These are phyloP conservation scores for Macadamia tetraphylla DNA, from an alignment of 164 flowering plant species.

Conservation along the genomic window DNA sequence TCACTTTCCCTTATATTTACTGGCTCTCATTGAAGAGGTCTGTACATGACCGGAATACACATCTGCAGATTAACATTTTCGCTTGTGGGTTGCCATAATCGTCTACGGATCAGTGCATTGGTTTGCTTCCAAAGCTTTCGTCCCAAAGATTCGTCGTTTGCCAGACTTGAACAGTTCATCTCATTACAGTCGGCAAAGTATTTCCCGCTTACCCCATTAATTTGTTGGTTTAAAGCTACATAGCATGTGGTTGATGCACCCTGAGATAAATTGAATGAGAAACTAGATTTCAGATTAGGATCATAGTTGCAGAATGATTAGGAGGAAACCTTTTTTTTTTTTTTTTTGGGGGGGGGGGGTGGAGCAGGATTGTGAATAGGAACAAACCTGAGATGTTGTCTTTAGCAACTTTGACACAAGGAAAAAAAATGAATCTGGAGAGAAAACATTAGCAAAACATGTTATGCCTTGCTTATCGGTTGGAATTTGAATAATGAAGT, in stretches of 20 bases:
- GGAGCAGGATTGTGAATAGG: background rate
- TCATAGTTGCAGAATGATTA: background rate
- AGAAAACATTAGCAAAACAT: too few relatives aligned
- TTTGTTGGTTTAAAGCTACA: constrained; percentile 57
- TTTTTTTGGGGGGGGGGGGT: too few relatives aligned
- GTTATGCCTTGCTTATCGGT: too few relatives aligned
- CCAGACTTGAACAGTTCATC: constrained; percentile 55
- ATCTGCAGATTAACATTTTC: background rate
- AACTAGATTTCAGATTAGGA: background rate
- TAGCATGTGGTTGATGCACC: constrained; percentile 93
- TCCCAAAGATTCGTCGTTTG: constrained; percentile 63
- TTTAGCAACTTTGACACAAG: constrained; percentile 82
- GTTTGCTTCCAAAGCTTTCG: constrained; percentile 67
- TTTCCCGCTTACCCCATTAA: constrained; percentile 66
- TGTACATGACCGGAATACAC: constrained; percentile 5
- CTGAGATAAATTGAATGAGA: constrained; percentile 29
- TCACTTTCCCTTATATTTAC: too few relatives aligned
- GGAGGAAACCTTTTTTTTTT: too few relatives aligned
- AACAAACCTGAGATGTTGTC: constrained; percentile 70
- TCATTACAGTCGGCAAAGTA: constrained; percentile 93
- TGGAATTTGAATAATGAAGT: too few relatives aligned
- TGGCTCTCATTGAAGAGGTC: background rate
- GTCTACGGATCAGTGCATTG: constrained; percentile 40
- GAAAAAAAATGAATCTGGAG: constrained; percentile 83
- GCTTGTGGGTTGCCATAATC: constrained; percentile 17